These are phyloP conservation scores for Boletus rex-veris DNA, from an alignment of 768 basidiomycete species.

Conservation along the genomic window DNA sequence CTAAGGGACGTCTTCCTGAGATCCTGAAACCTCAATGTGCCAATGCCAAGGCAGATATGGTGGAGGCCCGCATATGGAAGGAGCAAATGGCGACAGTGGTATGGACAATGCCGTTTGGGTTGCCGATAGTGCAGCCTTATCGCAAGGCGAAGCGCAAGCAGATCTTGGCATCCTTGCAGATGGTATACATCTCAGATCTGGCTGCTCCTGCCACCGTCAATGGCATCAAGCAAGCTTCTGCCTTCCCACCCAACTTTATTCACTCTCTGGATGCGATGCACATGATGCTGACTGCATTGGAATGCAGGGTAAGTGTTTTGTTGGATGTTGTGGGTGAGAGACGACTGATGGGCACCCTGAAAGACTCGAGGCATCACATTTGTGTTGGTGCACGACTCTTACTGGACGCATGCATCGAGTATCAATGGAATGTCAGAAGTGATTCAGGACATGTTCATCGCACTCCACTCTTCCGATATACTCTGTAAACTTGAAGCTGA, in stretches of 20 bases:
- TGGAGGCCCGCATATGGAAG: constrained; percentile 52
- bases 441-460: constrained; percentile 92
- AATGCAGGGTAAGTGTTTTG: constrained; percentile 63
- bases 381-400: constrained; percentile 97
- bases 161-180: constrained; percentile 79
- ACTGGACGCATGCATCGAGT: constrained; percentile 92
- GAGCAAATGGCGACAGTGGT: constrained; percentile 95
- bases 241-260: constrained; percentile 99
- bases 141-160: constrained; percentile 80
- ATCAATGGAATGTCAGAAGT: constrained; percentile 86
- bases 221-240: constrained; percentile 82
- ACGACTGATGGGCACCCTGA: constrained; percentile 4
- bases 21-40: constrained; percentile 26
- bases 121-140: constrained; percentile 97
- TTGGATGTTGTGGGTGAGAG: background rate
- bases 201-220: constrained; percentile 76
- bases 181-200: constrained; percentile 88
- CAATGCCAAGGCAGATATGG: constrained; percentile 15
- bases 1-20: constrained; percentile 58
- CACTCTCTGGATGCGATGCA: constrained; percentile 98
- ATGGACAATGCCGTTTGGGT: constrained; percentile 94
- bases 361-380: constrained; percentile 77
- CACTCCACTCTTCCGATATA: constrained; percentile 85
- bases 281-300: constrained; percentile 95
- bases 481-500: constrained; percentile 69